Conservation (phyloP, 106 monocot genomes). For the Gastrodia elata region DNA sequence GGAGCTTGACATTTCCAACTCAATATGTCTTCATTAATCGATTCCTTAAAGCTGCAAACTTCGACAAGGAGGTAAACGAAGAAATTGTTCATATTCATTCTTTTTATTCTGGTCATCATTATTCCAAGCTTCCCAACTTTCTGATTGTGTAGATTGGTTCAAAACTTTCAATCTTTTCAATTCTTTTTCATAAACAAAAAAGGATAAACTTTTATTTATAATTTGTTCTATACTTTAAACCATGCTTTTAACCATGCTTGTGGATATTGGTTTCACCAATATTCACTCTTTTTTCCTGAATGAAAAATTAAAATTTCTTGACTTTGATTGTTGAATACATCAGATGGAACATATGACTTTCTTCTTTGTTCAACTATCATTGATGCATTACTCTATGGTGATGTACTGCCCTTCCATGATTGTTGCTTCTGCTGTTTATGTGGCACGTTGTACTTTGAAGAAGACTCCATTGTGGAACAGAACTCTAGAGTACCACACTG, state of each 20-base stretch:
- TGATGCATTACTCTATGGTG: constrained; percentile 49
- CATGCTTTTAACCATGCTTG: no score
- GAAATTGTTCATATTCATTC: no score
- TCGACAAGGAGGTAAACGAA: constrained; percentile 41
- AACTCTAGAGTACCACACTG: constrained; percentile 42
- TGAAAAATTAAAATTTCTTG: neutral
- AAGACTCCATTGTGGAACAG: constrained; percentile 50
- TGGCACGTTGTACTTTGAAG: constrained; percentile 38
- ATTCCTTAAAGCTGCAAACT: constrained; percentile 42
- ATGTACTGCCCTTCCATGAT: constrained; percentile 40
- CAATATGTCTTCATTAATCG: constrained; percentile 52
- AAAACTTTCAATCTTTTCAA: no score
- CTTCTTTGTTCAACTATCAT: constrained; percentile 48
- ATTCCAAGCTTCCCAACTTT: no score
- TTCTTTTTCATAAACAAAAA: no score
- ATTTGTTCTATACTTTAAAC: no score
- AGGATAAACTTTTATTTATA: no score
- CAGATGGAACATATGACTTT: constrained; percentile 57
- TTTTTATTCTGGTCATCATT: no score
- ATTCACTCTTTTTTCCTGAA: neutral
- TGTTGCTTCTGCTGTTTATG: constrained; percentile 58
- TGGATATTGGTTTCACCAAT: no score
- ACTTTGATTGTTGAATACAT: neutral
- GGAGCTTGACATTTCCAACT: constrained; percentile 66
- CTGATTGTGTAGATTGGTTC: no score